These are phyloP conservation scores for Kwoniella mangroviensis DNA, from an alignment of 768 basidiomycete genomes.

Conservation along the genomic window DNA sequence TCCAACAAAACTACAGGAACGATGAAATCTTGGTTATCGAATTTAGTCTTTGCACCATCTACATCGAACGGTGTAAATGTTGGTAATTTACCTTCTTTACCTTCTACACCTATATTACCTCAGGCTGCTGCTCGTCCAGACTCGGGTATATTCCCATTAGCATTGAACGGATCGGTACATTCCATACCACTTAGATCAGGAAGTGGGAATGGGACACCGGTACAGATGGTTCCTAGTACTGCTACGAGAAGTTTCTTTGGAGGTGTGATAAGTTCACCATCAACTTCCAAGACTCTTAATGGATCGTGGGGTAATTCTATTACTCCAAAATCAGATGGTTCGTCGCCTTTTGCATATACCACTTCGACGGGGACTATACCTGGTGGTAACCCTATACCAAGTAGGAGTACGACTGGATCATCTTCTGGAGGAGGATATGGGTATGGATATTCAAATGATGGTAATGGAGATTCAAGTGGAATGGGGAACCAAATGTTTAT, in stretches of 20 bases:
- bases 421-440: constrained; percentile 2
- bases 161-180: constrained; percentile 8
- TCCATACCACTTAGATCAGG: background rate
- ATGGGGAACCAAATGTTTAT: constrained; percentile 32
- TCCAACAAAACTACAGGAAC: constrained; percentile 32
- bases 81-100: background rate
- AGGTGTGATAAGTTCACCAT: background rate
- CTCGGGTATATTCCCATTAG: constrained; percentile 41
- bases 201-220: background rate
- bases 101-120: constrained; percentile 18
- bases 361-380: background rate
- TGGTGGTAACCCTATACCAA: background rate
- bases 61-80: background rate
- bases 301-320: background rate
- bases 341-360: background rate
- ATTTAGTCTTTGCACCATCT: constrained; percentile 22
- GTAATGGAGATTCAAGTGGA: too few relatives aligned
- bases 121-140: constrained; percentile 42
- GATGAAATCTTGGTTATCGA: constrained; percentile 45
- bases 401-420: background rate
- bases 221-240: constrained; percentile 10
- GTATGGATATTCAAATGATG: background rate
- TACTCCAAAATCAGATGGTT: background rate
- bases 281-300: constrained; percentile 3
- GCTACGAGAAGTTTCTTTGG: constrained; percentile 16